Base-by-base conservation (phyloP, 208 protist genomes). In the Leishmania aethiopica region DNA sequence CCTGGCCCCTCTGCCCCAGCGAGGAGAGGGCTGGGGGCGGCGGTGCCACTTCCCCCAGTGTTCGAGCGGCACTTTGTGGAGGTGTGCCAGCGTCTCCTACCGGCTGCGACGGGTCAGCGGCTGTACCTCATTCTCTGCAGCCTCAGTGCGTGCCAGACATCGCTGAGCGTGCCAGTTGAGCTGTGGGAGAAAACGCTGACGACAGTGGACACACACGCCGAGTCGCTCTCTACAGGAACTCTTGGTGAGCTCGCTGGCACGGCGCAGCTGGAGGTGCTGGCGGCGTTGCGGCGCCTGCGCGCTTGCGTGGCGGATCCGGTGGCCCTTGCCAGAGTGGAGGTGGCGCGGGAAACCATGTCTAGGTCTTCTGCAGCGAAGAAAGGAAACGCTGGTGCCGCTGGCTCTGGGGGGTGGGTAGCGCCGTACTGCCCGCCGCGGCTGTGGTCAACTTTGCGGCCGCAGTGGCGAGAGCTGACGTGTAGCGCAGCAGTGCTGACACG, bases 71-170 rank as follows among this genome's bases (percentile, higher is more conserved):
- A 80, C 55, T 76, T 40, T 76, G 37, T 83, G 17, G 74, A 69
- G 11, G 83, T 86, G 28, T 86, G 83, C 53, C 73, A 77, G 55
- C 83, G 83, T 70, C 75, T 86, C 11, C 75, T 86, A 47, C 78
- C 78, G 11, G 75, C 74, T 49, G 78, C 83, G 22, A 86, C 62
- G 17, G 83, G 83, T 10, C 83, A 86, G 57, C 83, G 78, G 3
- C 78, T 83, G 25, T 86, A 82, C 75, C 57, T 86, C 4, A 83
- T 86, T n/a, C 55, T 86, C 17, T 79, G 83, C 78, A 86, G 78
- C 57, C 42, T 86, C 1, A 77, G 74, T 40, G 40, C 35, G 6
- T 86, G 83, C 78, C n/a, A 35, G 1, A 70, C 53, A 32, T 64
- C 64, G 19, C 47, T 77, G 62, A 35, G n/a, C 35, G 7, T 82